Conservation (phyloP, 352 stramenopile species). For the Phytophthora macrochlamydospora region DNA sequence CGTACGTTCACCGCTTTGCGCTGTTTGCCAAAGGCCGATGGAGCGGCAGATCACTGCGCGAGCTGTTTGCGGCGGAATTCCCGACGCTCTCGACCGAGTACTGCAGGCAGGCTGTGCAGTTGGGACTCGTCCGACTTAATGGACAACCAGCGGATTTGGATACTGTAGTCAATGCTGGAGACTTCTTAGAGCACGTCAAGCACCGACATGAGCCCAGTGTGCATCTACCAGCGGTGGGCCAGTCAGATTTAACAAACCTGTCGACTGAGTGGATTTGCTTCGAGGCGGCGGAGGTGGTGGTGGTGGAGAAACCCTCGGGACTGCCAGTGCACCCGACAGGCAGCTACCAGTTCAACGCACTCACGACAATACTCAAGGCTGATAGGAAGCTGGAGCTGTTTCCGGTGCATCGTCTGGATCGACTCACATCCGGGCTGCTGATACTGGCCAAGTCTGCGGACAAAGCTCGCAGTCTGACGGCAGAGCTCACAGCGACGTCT, state of each 20-base stretch:
- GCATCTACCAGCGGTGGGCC: slow-evolving; percentile 29
- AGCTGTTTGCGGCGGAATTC: slow-evolving; percentile 84
- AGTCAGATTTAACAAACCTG: slow-evolving; percentile 10
- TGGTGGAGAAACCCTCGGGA: slow-evolving; percentile 85
- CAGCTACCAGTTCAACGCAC: slow-evolving; percentile 90
- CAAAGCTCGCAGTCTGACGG: slow-evolving; percentile 47
- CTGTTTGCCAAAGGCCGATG: slow-evolving; percentile 92
- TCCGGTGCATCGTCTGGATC: slow-evolving; percentile 93
- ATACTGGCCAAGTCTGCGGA: slow-evolving; percentile 54
- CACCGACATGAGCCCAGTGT: slow-evolving; percentile 95
- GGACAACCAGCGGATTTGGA: slow-evolving; percentile 47
- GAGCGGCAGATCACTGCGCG: slow-evolving; percentile 76
- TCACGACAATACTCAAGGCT: slow-evolving; percentile 59
- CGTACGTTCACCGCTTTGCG: slow-evolving; percentile 93
- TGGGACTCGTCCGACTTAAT: slow-evolving; percentile 91
- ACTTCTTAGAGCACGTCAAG: slow-evolving; percentile 90
- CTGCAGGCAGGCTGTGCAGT: slow-evolving; percentile 69
- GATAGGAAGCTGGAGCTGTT: slow-evolving; percentile 51
- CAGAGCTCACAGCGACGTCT: slow-evolving; percentile 40
- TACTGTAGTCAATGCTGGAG: slow-evolving; percentile 78
- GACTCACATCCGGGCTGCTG: slow-evolving; percentile 88
- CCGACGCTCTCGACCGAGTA: slow-evolving; percentile 45
- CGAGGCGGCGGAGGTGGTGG: slow-evolving; percentile 58
- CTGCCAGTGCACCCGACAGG: slow-evolving; percentile 93
- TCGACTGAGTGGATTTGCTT: slow-evolving; percentile 43